These are phyloP conservation scores for Tranzscheliella williamsii DNA, from an alignment of 1,284 basidiomycete genomes.

Conservation along the genomic window DNA sequence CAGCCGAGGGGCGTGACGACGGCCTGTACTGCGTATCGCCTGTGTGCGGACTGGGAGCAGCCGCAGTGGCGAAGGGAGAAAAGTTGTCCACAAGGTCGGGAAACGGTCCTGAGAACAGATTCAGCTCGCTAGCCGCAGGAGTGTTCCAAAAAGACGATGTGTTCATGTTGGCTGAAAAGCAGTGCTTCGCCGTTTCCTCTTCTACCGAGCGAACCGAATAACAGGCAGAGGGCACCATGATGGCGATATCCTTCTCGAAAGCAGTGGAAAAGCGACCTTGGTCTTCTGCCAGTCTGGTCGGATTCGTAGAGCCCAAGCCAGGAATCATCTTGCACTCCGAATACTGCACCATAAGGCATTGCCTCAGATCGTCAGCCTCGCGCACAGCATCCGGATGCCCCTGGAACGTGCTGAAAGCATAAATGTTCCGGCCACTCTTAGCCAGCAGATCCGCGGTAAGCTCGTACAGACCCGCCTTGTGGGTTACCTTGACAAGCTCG, in stretches of 20 bases:
- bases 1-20: no score
- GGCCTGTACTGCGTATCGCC: no score
- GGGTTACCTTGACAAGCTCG: constrained; percentile 25
- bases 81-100: constrained; percentile 18
- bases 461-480: constrained; percentile 19
- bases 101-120: constrained; percentile 9
- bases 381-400: constrained; percentile 25
- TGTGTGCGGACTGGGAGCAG: constrained; percentile 5
- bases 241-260: constrained; percentile 15
- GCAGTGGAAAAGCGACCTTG: constrained; percentile 15
- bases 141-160: constrained; percentile 14
- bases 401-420: constrained; percentile 28
- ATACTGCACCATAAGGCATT: constrained; percentile 9
- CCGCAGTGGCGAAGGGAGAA: constrained; percentile 11
- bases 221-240: no score
- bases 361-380: constrained; percentile 18
- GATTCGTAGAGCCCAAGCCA: constrained; percentile 21
- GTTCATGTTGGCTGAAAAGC: no score
- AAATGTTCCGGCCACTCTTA: constrained; percentile 20
- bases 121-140: constrained; percentile 12
- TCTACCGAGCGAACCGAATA: no score
- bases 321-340: constrained; percentile 30
- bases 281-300: constrained; percentile 12
- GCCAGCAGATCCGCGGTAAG: constrained; percentile 25
- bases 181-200: no score